Conservation (phyloP, 139 green algal species). For the Coelastrella sp. region DNA sequence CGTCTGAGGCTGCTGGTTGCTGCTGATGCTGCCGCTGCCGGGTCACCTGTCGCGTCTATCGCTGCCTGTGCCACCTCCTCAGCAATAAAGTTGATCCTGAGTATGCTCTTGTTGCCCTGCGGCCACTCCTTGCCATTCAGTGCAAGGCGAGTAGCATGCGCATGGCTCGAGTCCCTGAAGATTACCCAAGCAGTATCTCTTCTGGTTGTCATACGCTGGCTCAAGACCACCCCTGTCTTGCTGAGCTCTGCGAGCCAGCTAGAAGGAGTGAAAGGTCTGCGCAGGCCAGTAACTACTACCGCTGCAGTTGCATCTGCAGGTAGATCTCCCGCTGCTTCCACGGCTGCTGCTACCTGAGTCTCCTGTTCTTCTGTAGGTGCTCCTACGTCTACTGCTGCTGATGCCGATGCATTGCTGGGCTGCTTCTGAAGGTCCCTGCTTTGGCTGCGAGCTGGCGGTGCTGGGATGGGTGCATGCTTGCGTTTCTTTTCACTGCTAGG, state of each 20-base stretch:
- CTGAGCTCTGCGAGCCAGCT: neutral
- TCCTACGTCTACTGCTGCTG: neutral
- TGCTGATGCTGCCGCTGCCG: constrained; percentile 21
- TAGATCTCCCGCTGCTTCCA: constrained; percentile 6
- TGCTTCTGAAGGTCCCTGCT: constrained; percentile 27
- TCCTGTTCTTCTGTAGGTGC: neutral
- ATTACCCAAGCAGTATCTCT: constrained; percentile 36
- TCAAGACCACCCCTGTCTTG: constrained; percentile 6
- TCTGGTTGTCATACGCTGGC: neutral
- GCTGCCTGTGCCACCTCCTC: constrained; percentile 15
- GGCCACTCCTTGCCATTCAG: constrained; percentile 44
- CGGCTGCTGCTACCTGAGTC: constrained; percentile 20
- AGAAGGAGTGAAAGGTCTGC: constrained; percentile 22
- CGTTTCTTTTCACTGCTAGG: constrained; percentile 23
- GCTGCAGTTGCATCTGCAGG: constrained; percentile 5
- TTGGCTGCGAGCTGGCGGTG: neutral
- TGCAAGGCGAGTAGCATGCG: neutral
- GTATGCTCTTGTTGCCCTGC: constrained; percentile 33
- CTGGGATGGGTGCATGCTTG: constrained; percentile 46
- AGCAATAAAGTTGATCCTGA: constrained; percentile 19
- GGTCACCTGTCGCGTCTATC: neutral
- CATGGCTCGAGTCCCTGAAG: constrained; percentile 7
- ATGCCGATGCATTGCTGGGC: neutral
- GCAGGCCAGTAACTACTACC: constrained; percentile 16
- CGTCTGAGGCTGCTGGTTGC: neutral